Conservation (phyloP, 2,329 filamentous ascomycete genomes). For the Epichloe uncinata region DNA sequence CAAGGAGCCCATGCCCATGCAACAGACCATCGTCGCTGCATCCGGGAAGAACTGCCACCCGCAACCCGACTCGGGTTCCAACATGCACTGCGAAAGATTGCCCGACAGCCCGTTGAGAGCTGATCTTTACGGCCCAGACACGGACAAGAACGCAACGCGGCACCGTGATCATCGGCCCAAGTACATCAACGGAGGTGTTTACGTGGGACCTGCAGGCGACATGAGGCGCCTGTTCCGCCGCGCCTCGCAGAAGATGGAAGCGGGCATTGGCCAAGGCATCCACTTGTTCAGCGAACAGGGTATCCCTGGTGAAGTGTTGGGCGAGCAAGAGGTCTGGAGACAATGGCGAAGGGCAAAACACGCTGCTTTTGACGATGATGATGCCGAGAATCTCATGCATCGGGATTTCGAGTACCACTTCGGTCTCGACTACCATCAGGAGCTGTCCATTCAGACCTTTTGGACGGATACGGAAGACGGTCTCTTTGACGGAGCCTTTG, state of each 20-base stretch:
- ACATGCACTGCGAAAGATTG: slow-evolving; percentile 13
- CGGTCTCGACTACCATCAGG: slow-evolving; percentile 16
- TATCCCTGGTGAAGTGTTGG: slow-evolving; percentile 12
- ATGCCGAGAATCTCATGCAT: slow-evolving; percentile 2
- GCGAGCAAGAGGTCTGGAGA: slow-evolving; percentile 19
- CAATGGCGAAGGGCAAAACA: slow-evolving; percentile 13
- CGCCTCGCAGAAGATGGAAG: slow-evolving; percentile 8
- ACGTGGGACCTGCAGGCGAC: slow-evolving; percentile 11
- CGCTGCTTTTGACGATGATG: background rate
- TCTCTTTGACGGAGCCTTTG: slow-evolving; percentile 11
- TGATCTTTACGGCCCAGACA: slow-evolving; percentile 12
- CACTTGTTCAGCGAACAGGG: slow-evolving; percentile 12
- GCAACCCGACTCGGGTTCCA: slow-evolving; percentile 5
- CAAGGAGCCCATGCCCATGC: slow-evolving; percentile 8
- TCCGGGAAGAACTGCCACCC: slow-evolving; percentile 14
- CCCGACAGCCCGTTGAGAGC: slow-evolving; percentile 12
- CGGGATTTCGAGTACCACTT: slow-evolving; percentile 13
- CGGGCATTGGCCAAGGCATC: background rate
- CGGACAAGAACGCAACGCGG: slow-evolving; percentile 6
- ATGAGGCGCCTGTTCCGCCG: slow-evolving; percentile 9
- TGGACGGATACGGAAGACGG: slow-evolving; percentile 8
- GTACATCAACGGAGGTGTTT: slow-evolving; percentile 11
- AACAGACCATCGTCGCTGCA: slow-evolving; percentile 13
- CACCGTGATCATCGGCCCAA: slow-evolving; percentile 8
- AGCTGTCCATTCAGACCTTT: slow-evolving; percentile 10